Evolutionary conservation across 345 rosid species (phyloP).

Genomic region (Carallia pectinifolia): DNA sequence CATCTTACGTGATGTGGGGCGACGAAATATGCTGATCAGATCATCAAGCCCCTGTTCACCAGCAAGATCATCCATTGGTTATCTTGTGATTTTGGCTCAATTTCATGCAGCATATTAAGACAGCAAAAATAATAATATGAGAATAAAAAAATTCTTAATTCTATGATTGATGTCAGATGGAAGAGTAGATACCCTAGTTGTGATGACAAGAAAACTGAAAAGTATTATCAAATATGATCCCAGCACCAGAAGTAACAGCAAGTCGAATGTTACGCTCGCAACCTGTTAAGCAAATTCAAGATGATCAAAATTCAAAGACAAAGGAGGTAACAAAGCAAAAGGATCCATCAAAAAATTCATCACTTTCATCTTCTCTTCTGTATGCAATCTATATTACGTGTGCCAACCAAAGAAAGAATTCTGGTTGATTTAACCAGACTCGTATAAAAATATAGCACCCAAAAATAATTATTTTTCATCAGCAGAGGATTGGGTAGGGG

Average conservation of each 20-base stretch:
- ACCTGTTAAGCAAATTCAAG: conserved; percentile 54
- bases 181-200: conserved; percentile 71
- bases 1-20: conserved; percentile 85
- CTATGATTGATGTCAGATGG: not conserved
- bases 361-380: not conserved
- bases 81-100: not conserved
- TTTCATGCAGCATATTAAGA: not conserved
- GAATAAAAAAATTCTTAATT: not conserved
- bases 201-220: conserved; percentile 88
- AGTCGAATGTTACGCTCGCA: conserved; percentile 96
- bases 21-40: conserved; percentile 85
- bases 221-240: conserved; percentile 90
- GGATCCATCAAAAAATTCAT: not conserved
- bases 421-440: too few species aligned
- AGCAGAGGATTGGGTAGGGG: too few species aligned
- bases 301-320: conserved; percentile 2
- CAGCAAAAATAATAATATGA: not conserved
- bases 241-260: conserved; percentile 82
- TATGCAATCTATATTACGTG: too few species aligned
- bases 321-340: not conserved
- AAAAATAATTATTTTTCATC: too few species aligned
- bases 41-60: conserved; percentile 86
- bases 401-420: too few species aligned
- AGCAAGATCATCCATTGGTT: conserved; percentile 4
- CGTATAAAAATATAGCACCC: too few species aligned